These are phyloP conservation scores for Coprinellus micaceus DNA, from an alignment of 768 basidiomycete species.

Conservation along the genomic window DNA sequence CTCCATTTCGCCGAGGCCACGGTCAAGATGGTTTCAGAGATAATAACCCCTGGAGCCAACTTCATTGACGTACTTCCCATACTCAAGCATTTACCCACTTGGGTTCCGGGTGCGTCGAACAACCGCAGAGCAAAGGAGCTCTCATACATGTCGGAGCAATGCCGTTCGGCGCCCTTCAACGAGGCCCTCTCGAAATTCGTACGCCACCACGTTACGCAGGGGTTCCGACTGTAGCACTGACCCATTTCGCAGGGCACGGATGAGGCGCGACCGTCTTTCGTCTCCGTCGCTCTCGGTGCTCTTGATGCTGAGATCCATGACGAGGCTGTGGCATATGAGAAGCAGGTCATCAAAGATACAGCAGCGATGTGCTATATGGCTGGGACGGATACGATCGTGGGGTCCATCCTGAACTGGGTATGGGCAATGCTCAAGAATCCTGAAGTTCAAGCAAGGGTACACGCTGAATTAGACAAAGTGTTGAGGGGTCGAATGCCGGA, in stretches of 20 bases:
- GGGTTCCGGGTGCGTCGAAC: conserved; percentile 32
- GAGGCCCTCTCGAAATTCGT: conserved; percentile 31
- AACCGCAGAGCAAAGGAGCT: conserved; percentile 38
- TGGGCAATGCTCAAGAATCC: conserved; percentile 39
- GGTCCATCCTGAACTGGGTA: conserved; percentile 28
- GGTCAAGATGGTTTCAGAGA: conserved; percentile 17
- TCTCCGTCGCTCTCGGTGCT: conserved; percentile 12
- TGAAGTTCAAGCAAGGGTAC: conserved; percentile 32
- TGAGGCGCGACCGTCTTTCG: conserved; percentile 16
- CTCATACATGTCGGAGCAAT: conserved; percentile 26
- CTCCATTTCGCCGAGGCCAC: conserved; percentile 24
- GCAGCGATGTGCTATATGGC: conserved; percentile 23
- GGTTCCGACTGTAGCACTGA: background rate
- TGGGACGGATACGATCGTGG: conserved; percentile 26
- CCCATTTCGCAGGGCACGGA: conserved; percentile 14
- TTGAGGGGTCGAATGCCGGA: conserved; percentile 34
- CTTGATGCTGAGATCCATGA: conserved; percentile 8
- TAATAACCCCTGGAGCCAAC: conserved; percentile 25
- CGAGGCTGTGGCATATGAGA: conserved; percentile 12
- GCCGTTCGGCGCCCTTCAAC: conserved; percentile 32
- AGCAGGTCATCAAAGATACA: conserved; percentile 19
- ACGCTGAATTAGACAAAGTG: conserved; percentile 36
- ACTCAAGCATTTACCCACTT: conserved; percentile 27
- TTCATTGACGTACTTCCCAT: conserved; percentile 28
- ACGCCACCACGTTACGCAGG: conserved; percentile 10